phyloP scores from a whole-genome alignment of 345 rosid genomes.

The Euclidium syriacum region DNA sequence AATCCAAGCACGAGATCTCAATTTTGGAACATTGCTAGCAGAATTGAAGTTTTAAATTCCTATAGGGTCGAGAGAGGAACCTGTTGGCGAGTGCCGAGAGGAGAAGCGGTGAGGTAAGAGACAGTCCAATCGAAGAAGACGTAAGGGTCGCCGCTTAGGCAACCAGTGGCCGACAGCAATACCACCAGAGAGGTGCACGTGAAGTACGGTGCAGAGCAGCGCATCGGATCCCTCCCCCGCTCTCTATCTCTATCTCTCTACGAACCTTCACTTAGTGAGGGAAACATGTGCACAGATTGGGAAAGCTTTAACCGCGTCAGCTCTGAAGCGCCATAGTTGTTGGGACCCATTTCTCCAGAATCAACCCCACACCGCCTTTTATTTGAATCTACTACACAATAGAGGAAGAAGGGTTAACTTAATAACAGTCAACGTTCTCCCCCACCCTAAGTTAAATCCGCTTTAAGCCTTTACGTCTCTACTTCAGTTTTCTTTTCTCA shows the following conservation, averaged over 20 bases:
- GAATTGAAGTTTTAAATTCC: neutral
- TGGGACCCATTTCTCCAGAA: slow-evolving; percentile 17
- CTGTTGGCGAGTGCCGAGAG: slow-evolving; percentile 73
- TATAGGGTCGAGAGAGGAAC: slow-evolving; percentile 25
- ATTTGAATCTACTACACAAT: too few relatives aligned
- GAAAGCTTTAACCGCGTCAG: slow-evolving; percentile 15
- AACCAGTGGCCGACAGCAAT: slow-evolving; percentile 23
- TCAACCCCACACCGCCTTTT: neutral
- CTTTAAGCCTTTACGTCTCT: slow-evolving; percentile 1
- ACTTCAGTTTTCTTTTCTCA: neutral
- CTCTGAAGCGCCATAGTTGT: slow-evolving; percentile 24
- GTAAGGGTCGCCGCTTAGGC: slow-evolving; percentile 66
- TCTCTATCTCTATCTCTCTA: neutral
- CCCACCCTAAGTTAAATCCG: neutral
- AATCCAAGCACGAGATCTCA: slow-evolving; percentile 15
- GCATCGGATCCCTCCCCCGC: slow-evolving; percentile 39
- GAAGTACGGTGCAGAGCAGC: slow-evolving; percentile 8
- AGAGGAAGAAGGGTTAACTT: too few relatives aligned
- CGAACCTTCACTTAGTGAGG: neutral
- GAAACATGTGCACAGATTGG: slow-evolving; percentile 15
- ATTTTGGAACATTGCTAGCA: too few relatives aligned
- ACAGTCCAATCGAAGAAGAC: slow-evolving; percentile 85
- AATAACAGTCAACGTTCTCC: slow-evolving; percentile 5
- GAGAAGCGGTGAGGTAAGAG: slow-evolving; percentile 62
- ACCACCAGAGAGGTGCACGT: slow-evolving; percentile 17